phyloP scores from a whole-genome alignment of 345 rosid species.

The Odontarrhena argentea region DNA sequence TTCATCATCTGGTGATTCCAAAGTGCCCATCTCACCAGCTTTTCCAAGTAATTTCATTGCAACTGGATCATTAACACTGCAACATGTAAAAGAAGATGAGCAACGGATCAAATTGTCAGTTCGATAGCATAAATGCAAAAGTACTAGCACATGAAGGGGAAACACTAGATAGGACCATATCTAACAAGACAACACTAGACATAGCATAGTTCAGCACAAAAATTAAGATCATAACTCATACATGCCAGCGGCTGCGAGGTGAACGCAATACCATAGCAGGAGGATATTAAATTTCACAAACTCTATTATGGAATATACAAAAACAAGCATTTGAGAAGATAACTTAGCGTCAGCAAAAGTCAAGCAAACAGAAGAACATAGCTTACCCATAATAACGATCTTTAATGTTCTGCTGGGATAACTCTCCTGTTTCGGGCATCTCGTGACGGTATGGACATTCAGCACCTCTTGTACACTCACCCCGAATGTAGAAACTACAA shows the following conservation, averaged over 20 bases:
- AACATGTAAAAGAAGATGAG: slow-evolving; percentile 26
- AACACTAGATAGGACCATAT: background rate
- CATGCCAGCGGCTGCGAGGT: slow-evolving; percentile 1
- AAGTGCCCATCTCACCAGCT: slow-evolving; percentile 96
- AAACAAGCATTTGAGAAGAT: slow-evolving; percentile 3
- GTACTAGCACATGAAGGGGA: background rate
- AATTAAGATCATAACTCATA: background rate
- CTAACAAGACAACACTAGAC: slow-evolving; percentile 10
- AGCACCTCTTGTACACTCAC: slow-evolving; percentile 94
- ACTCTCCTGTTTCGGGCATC: slow-evolving; percentile 93
- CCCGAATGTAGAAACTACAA: slow-evolving; percentile 91
- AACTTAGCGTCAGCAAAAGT: background rate
- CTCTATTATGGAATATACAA: background rate
- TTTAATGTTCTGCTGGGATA: slow-evolving; percentile 93
- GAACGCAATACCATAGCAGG: background rate
- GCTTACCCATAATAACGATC: slow-evolving; percentile 96
- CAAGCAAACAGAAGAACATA: slow-evolving; percentile 29
- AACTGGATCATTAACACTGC: slow-evolving; percentile 93
- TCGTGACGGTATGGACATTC: slow-evolving; percentile 98
- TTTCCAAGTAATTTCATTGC: slow-evolving; percentile 87
- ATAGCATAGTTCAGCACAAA: slow-evolving; percentile 5
- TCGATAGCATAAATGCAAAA: slow-evolving; percentile 5
- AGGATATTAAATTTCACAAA: slow-evolving; percentile 1
- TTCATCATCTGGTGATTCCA: slow-evolving; percentile 91
- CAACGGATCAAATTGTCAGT: background rate